Evolutionary conservation across 1,284 basidiomycete species (phyloP).

Genomic region (Heterobasidion occidentale): DNA sequence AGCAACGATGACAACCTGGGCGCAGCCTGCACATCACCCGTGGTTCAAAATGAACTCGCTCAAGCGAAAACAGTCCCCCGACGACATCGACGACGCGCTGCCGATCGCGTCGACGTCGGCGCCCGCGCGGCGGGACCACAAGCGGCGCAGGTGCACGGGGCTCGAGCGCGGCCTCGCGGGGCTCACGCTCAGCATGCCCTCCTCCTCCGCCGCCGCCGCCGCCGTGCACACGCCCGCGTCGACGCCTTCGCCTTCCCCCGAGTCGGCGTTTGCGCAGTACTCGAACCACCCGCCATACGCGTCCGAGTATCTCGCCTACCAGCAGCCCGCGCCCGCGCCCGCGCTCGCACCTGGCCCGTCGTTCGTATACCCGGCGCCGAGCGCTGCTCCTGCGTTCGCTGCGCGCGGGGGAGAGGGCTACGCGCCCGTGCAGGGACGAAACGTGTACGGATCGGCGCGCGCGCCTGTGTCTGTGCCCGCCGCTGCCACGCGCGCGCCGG

Average conservation of each 20-base stretch:
- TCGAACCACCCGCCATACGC: no score
- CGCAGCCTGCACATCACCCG: neutral
- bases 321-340: neutral
- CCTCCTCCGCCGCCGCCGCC: neutral
- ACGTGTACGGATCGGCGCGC: no score
- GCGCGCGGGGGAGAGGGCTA: no score
- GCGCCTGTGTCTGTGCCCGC: no score
- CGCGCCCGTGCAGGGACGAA: no score
- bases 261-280: no score
- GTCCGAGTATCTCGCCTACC: neutral
- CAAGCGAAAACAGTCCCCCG: constrained; percentile 2
- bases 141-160: constrained; percentile 40
- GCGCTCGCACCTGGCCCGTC: neutral
- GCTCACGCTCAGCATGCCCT: constrained; percentile 29
- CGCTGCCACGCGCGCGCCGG: constrained; percentile 23
- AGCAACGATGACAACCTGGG: neutral
- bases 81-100: neutral
- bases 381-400: no score
- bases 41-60: constrained; percentile 5
- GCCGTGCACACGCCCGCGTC: neutral
- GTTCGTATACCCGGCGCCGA: neutral
- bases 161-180: constrained; percentile 53
- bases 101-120: neutral
- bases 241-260: neutral
- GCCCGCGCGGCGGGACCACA: constrained; percentile 14